Evolutionary conservation across 2,329 filamentous ascomycete species (phyloP).

Genomic region (Ophioceras dolichostomum): DNA sequence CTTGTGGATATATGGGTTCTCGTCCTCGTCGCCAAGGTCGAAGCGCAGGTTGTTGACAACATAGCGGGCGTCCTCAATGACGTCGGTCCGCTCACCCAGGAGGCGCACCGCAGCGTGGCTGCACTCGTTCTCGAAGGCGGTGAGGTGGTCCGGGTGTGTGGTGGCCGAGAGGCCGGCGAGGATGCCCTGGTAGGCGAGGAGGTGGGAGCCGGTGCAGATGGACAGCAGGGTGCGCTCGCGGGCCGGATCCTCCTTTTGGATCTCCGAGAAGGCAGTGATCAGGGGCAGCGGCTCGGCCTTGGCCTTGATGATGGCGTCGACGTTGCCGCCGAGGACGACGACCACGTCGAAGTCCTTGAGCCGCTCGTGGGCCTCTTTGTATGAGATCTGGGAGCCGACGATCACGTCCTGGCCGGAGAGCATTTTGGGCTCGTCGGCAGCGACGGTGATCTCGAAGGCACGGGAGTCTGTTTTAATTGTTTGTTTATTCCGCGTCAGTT

Average conservation of each 20-base stretch:
- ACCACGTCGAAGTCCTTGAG: slow-evolving; percentile 70
- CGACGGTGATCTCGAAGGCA: slow-evolving; percentile 47
- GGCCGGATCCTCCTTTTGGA: slow-evolving; percentile 66
- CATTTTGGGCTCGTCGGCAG: slow-evolving; percentile 38
- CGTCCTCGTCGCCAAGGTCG: slow-evolving; percentile 68
- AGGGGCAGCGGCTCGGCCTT: slow-evolving; percentile 58
- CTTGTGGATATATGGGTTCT: slow-evolving; percentile 72
- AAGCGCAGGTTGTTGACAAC: slow-evolving; percentile 88
- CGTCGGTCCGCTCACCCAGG: slow-evolving; percentile 65
- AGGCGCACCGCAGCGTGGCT: slow-evolving; percentile 59
- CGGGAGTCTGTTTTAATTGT: slow-evolving; percentile 27
- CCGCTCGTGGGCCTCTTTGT: slow-evolving; percentile 63
- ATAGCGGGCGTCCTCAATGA: slow-evolving; percentile 69
- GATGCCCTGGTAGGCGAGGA: slow-evolving; percentile 66
- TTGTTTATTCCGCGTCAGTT: slow-evolving; percentile 6
- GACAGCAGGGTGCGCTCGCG: slow-evolving; percentile 74
- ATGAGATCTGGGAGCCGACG: slow-evolving; percentile 63
- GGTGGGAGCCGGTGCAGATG: slow-evolving; percentile 66
- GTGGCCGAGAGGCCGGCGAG: slow-evolving; percentile 70
- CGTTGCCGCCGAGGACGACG: slow-evolving; percentile 62
- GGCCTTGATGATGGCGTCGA: slow-evolving; percentile 50
- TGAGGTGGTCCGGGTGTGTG: slow-evolving; percentile 70
- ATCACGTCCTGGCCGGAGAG: slow-evolving; percentile 52
- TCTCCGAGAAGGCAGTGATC: slow-evolving; percentile 64
- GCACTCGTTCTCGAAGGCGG: slow-evolving; percentile 71